Evolutionary conservation across 352 stramenopile species (phyloP), one percentile per base, ranked within the genome.

Genomic region (Blastocystis sp.): DNA sequence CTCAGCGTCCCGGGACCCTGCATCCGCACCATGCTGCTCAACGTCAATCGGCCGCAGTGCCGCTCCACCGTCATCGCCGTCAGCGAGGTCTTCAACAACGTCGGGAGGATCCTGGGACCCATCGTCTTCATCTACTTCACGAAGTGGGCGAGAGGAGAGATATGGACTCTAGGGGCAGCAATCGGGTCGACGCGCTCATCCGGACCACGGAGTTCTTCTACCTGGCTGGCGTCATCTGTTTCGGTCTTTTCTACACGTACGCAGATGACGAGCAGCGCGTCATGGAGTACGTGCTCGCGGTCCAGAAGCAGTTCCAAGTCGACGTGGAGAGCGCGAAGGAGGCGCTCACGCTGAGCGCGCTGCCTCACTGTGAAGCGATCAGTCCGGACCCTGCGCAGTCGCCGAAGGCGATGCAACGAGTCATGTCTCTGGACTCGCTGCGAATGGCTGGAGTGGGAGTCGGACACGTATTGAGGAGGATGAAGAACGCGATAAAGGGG

Each of bases 131-230:
- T 81, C 16, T 81, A 57, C 38, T 40, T 56, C 42, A 38, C 34
- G 24, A 42, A 32, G 69, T 81, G 29, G 18, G 9, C 21, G 32
- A 63, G 18, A 16, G 48, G 32, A 21, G 65, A 3, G 8, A 16
- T 40, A n/a, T 78, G 21, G 36, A n/a, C 21, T 21, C 3, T 46
- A 81, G 69, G 32, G 29, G 9, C 4, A 34, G 21, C 0, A 81
- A 42, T 65, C 69, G 69, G 63, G 40, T 81, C 8, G 46, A 81
- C n/a, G 29, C 69, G 34, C 14, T 81, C 27, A 48, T 81, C 16
- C 14, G 61, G 44, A 81, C 56, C 27, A 81, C 42, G 11, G 69
- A 81, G 69, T 81, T 65, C 40, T 81, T 81, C 53, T 81, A 81
- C 42, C 34, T 81, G 18, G 46, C 69, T 8, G 69, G 40, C 9